Evolutionary conservation across 371 early-diverging fungal genomes (phyloP).

Genomic region (Homolaphlyctis polyrhiza): DNA sequence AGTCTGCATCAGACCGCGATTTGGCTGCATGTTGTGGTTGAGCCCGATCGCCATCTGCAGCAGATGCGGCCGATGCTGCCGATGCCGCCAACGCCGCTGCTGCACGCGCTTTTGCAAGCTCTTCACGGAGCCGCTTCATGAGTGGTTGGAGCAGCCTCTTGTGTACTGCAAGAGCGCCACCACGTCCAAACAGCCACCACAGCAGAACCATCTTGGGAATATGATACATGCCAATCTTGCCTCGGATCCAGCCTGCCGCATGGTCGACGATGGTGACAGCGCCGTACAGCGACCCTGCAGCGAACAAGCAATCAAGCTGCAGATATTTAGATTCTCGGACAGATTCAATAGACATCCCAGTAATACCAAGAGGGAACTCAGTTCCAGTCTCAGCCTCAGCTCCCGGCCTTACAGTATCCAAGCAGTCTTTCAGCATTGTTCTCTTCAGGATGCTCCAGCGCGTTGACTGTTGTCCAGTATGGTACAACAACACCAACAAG

Average conservation of each 20-base stretch:
- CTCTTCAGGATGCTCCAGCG: slow-evolving; percentile 32
- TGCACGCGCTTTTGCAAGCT: background rate
- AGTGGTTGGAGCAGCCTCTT: slow-evolving; percentile 24
- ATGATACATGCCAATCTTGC: slow-evolving; percentile 26
- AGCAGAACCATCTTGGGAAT: slow-evolving; percentile 32
- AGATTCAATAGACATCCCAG: background rate
- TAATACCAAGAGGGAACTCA: background rate
- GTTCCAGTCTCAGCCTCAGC: background rate
- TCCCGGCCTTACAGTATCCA: slow-evolving; percentile 39
- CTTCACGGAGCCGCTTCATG: background rate
- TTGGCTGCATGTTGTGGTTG: too few relatives aligned
- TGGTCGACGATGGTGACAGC: slow-evolving; percentile 31
- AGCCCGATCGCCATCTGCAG: too few relatives aligned
- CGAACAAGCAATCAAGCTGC: background rate
- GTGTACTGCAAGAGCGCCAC: slow-evolving; percentile 34
- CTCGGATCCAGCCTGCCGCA: slow-evolving; percentile 11
- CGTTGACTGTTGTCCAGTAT: slow-evolving; percentile 24
- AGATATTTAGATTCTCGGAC: background rate
- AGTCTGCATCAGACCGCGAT: background rate
- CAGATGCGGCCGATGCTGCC: too few relatives aligned
- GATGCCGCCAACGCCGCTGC: background rate
- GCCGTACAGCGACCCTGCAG: slow-evolving; percentile 34
- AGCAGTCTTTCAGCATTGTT: slow-evolving; percentile 44
- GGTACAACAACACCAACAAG: slow-evolving; percentile 38
- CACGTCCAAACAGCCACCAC: slow-evolving; percentile 31